A percentile compares a stretch with the other conserved stretches of the same genome.
Evolutionary conservation across 2,329 filamentous ascomycete species (phyloP).

Genomic region (Hirsutella thompsonii): DNA sequence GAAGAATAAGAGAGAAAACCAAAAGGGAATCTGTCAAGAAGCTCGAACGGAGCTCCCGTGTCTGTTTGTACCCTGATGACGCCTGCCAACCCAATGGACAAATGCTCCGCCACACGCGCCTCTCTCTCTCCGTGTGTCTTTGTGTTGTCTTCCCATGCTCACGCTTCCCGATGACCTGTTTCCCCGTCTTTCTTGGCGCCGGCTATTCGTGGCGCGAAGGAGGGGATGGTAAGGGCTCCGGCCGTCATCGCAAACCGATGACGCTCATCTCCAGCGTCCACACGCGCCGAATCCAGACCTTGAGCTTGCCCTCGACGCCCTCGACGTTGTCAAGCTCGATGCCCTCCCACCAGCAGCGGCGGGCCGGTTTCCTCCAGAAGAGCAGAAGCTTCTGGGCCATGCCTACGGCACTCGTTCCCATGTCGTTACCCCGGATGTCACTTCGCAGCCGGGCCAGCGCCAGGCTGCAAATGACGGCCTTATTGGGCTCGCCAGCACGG

Average conservation of each 20-base stretch:
- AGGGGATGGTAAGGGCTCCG: too few relatives aligned
- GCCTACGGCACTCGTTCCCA: conserved; percentile 68
- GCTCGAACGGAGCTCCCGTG: neutral
- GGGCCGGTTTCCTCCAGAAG: conserved; percentile 95
- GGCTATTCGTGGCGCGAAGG: too few relatives aligned
- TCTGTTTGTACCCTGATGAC: conserved; percentile 3
- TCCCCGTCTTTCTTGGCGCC: too few relatives aligned
- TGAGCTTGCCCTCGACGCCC: conserved; percentile 80
- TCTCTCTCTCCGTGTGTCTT: neutral
- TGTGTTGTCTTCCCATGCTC: too few relatives aligned
- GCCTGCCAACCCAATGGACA: conserved; percentile 4
- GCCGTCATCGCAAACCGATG: conserved; percentile 51
- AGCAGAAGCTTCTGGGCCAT: conserved; percentile 97
- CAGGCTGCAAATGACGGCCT: conserved; percentile 94
- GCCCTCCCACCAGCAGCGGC: conserved; percentile 98
- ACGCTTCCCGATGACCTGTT: too few relatives aligned
- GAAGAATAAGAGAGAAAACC: neutral
- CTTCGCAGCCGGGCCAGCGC: conserved; percentile 86
- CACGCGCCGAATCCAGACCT: conserved; percentile 95
- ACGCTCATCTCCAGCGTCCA: conserved; percentile 99
- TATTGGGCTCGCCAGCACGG: conserved; percentile 93
- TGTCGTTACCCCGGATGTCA: conserved; percentile 71
- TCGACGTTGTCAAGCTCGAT: conserved; percentile 83
- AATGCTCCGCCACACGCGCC: conserved; percentile 1
- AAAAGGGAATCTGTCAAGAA: neutral